Percentiles rank a stretch among this genome's conserved stretches.
Evolutionary conservation across 768 basidiomycete species (phyloP).

Genomic region (Termitomyces bulborhizus): DNA sequence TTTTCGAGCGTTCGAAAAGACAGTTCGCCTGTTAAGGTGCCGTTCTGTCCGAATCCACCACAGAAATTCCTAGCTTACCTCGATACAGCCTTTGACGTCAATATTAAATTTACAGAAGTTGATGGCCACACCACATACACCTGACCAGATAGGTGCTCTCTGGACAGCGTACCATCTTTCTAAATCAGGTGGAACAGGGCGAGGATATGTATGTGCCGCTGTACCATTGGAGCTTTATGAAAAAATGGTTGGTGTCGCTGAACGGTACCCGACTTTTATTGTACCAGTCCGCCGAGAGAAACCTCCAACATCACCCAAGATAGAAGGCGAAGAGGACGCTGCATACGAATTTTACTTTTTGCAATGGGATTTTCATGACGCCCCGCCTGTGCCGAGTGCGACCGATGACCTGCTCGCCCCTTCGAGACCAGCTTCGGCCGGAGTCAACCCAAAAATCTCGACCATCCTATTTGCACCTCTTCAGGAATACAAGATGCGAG

Average conservation of each 20-base stretch:
- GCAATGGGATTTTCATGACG: conserved; percentile 84
- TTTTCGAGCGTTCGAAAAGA: conserved; percentile 40
- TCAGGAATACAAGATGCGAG: conserved; percentile 85
- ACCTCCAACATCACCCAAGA: conserved; percentile 15
- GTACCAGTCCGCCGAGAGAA: conserved; percentile 65
- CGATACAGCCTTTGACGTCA: conserved; percentile 63
- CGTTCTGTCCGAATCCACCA: conserved; percentile 12
- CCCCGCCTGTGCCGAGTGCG: conserved; percentile 54
- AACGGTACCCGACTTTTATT: conserved; percentile 72
- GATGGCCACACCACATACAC: conserved; percentile 59
- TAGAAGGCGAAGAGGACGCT: conserved; percentile 26
- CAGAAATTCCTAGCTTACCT: not conserved
- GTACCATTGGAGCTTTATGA: conserved; percentile 69
- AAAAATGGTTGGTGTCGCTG: conserved; percentile 58
- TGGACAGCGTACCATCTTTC: conserved; percentile 90
- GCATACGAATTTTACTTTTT: conserved; percentile 81
- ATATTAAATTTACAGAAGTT: conserved; percentile 76
- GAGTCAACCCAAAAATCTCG: conserved; percentile 45
- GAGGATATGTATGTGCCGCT: conserved; percentile 80
- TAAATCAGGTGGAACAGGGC: conserved; percentile 72
- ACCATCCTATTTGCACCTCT: conserved; percentile 91
- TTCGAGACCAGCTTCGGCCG: conserved; percentile 15
- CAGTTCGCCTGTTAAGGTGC: conserved; percentile 61
- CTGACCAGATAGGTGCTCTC: conserved; percentile 69
- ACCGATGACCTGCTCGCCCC: conserved; percentile 40